These are phyloP conservation scores for Saccharata proteae DNA, from an alignment of 2,329 filamentous ascomycete genomes.

Conservation along the genomic window DNA sequence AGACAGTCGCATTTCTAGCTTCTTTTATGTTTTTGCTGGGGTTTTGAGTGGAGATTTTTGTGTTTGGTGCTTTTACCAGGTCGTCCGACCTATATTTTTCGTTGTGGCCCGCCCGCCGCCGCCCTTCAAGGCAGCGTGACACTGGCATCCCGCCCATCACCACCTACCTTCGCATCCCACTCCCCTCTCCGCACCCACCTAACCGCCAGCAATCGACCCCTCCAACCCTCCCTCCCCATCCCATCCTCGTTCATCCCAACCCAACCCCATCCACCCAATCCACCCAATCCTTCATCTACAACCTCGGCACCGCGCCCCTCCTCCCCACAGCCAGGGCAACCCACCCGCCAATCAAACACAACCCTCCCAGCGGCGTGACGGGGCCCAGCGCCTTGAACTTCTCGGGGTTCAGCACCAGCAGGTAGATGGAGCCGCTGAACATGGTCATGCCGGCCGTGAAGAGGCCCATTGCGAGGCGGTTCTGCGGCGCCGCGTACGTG, in stretches of 20 bases:
- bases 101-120: no score
- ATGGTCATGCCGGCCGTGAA: constrained; percentile 54
- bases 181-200: background rate
- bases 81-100: no score
- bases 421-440: constrained; percentile 55
- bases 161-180: background rate
- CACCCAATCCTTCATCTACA: no score
- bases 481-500: constrained; percentile 38
- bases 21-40: no score
- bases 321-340: constrained; percentile 33
- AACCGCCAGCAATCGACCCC: no score
- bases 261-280: no score
- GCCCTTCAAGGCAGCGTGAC: no score
- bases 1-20: no score
- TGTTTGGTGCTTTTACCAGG: no score
- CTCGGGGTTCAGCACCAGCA: constrained; percentile 49
- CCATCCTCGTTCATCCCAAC: background rate
- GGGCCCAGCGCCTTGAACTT: constrained; percentile 49
- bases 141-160: no score
- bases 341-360: constrained; percentile 56
- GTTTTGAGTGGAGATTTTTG: no score
- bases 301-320: constrained; percentile 11
- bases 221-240: background rate
- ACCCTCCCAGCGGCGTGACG: constrained; percentile 51
- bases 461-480: constrained; percentile 45